These are phyloP conservation scores for Globisporangium irregulare DNA, from an alignment of 352 stramenopile genomes.

Conservation along the genomic window DNA sequence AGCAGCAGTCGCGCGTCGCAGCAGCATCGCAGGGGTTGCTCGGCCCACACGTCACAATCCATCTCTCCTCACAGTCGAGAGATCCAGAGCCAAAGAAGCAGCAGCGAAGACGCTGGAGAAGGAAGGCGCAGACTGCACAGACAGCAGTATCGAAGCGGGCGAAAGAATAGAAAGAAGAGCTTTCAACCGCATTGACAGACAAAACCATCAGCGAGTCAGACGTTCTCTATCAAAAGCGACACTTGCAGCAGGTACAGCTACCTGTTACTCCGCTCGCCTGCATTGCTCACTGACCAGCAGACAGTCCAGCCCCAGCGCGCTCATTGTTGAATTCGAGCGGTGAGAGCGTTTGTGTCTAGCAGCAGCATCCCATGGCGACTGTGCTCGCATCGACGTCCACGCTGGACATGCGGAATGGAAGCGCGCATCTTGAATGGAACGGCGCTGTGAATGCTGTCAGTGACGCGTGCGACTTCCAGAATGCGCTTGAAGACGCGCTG, in stretches of 20 bases:
- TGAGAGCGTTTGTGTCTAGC: neutral
- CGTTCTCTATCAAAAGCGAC: neutral
- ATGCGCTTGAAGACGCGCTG: conserved; percentile 33
- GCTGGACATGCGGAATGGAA: conserved; percentile 2
- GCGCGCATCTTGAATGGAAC: neutral
- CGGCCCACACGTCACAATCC: neutral
- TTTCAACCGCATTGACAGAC: neutral
- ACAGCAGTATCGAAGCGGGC: neutral
- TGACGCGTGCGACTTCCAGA: conserved; percentile 8
- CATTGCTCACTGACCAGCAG: neutral
- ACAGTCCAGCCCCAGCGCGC: neutral
- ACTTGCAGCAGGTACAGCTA: neutral
- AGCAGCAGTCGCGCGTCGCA: neutral
- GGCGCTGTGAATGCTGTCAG: neutral
- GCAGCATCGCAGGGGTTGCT: conserved; percentile 1
- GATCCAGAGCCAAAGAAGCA: neutral
- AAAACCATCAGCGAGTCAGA: neutral
- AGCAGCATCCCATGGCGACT: neutral
- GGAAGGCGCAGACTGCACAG: neutral
- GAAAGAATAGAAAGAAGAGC: conserved; percentile 5
- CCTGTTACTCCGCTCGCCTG: neutral
- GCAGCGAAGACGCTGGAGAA: neutral
- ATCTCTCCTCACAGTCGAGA: neutral
- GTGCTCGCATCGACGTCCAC: neutral
- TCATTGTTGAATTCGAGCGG: conserved; percentile 4